A percentile compares a stretch with the other conserved stretches of the same genome.
Evolutionary conservation across 495 filamentous ascomycete genomes (phyloP).

Genomic region (Hypoxylon lienhwacheense): DNA sequence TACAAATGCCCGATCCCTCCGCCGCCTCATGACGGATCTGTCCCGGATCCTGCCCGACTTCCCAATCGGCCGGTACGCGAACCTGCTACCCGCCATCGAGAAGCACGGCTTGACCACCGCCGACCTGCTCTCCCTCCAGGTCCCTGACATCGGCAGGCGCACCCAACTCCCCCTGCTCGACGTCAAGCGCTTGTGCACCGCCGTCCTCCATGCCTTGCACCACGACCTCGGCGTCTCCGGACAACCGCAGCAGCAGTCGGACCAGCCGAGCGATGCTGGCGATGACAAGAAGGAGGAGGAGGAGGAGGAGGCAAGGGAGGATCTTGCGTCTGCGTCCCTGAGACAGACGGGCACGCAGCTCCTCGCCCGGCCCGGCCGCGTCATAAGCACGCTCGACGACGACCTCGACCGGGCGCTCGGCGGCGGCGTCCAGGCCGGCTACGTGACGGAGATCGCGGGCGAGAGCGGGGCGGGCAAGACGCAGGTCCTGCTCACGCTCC

Average conservation of each 20-base stretch:
- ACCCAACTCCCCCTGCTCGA: conserved; percentile 80
- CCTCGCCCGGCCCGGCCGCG: conserved; percentile 51
- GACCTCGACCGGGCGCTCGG: conserved; percentile 71
- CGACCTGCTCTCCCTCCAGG: conserved; percentile 84
- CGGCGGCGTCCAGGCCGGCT: conserved; percentile 82
- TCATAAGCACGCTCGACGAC: conserved; percentile 80
- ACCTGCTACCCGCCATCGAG: conserved; percentile 80
- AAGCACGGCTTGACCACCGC: conserved; percentile 70
- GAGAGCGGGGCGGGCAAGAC: conserved; percentile 97
- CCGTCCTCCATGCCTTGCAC: conserved; percentile 68
- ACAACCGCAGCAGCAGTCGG: conserved; percentile 13
- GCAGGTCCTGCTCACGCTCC: conserved; percentile 83
- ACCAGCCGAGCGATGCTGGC: neutral
- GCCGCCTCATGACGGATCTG: conserved; percentile 79
- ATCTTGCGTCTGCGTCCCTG: conserved; percentile 13
- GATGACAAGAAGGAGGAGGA: neutral
- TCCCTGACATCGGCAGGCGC: conserved; percentile 80
- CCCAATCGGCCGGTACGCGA: conserved; percentile 64
- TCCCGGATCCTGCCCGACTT: conserved; percentile 79
- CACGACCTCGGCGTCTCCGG: conserved; percentile 57
- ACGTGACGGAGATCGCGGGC: conserved; percentile 87
- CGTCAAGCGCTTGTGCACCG: conserved; percentile 66
- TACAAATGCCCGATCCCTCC: conserved; percentile 13
- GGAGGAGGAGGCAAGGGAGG: neutral
- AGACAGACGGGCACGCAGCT: conserved; percentile 46